Evolutionary conservation across 139 green algal genomes (phyloP).

Genomic region (Asterochloris sp.): DNA sequence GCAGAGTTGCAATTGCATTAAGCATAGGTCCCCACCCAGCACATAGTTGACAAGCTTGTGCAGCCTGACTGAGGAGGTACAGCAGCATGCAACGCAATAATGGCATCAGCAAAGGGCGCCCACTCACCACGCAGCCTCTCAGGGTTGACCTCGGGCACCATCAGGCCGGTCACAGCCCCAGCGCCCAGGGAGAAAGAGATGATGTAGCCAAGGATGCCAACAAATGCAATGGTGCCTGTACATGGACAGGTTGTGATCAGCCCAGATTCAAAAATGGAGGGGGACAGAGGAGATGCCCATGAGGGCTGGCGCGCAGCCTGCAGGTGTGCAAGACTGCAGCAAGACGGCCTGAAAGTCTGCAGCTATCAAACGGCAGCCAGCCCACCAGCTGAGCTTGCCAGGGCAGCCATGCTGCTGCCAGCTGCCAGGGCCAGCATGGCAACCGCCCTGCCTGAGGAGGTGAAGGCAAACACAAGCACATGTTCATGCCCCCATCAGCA

Average conservation of each 20-base stretch:
- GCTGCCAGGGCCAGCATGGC: constrained; percentile 77
- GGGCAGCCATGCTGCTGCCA: constrained; percentile 60
- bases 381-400: constrained; percentile 32
- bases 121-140: constrained; percentile 49
- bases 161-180: constrained; percentile 86
- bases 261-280: no score
- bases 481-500: no score
- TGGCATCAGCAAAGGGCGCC: not conserved
- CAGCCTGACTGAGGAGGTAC: no score
- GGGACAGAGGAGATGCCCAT: no score
- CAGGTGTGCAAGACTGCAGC: not conserved
- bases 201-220: constrained; percentile 88
- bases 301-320: no score
- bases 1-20: not conserved
- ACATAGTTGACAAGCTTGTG: no score
- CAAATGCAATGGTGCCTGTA: constrained; percentile 58
- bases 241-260: not conserved
- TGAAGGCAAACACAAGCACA: constrained; percentile 41
- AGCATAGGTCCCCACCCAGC: not conserved
- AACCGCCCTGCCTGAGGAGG: constrained; percentile 70
- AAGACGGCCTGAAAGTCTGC: no score
- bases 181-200: constrained; percentile 84
- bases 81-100: not conserved
- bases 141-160: constrained; percentile 89
- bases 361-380: no score